Evolutionary conservation across 2,329 filamentous ascomycete species (phyloP), one percentile per base, ranked within the genome.

Genomic region (Thelonectria rubi): DNA sequence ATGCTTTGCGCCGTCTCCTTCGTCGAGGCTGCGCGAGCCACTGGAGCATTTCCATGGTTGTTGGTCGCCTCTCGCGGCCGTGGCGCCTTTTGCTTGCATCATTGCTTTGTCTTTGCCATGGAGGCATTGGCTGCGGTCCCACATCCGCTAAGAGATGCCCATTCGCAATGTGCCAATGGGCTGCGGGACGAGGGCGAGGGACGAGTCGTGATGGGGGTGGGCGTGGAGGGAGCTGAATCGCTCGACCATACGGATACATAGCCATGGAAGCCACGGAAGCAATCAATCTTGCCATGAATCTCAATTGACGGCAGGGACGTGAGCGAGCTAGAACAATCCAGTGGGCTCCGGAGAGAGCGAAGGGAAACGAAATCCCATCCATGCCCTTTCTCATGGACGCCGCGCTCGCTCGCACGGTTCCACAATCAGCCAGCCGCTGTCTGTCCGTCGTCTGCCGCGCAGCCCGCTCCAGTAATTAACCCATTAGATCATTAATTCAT

Each of bases 311-410:
- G 15, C 9, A 58, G 52, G 39, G 26, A 60, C n/a, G 55, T n/a
- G 45, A 50, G 51, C 15, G 53, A 49, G 43, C 55, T 62, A 62
- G 59, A 58, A 62, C 55, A 48, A 24, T 39, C 40, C 26, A 46
- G 42, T 49, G 37, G 43, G n/a, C 49, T 48, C 51, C 53, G 58
- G 58, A 61, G 58, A 61, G 47, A 56, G 58, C 58, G 58, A 56
- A 34, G 43, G 18, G 26, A 42, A 52, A 56, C 40, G 51, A 30
- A 49, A 37, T 20, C 37, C 18, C 21, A n/a, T n/a, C 24, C 46
- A 30, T 46, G 51, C 14, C 50, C 21, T n/a, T 40, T 26, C 24
- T 43, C 43, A 54, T 59, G 49, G 32, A 49, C 42, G 37, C 4
- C 45, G 50, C 52, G 8, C 26, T 30, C 26, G 26, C 26, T 46